phyloP scores from a whole-genome alignment of 1,284 basidiomycete species.

The Leccinum solheimii region DNA sequence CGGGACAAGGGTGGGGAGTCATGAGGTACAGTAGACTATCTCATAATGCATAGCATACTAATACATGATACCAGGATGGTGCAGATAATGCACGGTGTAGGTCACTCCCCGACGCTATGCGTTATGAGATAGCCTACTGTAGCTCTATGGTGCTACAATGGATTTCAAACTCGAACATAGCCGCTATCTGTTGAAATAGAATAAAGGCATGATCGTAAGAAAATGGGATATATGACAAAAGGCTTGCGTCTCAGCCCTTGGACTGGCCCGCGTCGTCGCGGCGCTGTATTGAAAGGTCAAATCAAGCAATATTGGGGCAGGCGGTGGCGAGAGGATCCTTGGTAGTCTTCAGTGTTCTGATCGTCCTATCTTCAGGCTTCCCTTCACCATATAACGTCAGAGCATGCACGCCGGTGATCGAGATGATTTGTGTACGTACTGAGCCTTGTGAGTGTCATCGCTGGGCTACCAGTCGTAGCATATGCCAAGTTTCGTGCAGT shows the following conservation, averaged over 20 bases:
- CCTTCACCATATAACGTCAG: constrained; percentile 1
- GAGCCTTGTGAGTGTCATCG: not conserved
- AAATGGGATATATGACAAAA: not conserved
- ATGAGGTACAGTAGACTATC: not conserved
- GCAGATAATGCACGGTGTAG: too few species aligned
- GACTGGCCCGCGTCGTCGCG: not conserved
- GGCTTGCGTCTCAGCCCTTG: not conserved
- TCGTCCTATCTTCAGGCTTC: not conserved
- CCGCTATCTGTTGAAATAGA: not conserved
- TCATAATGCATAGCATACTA: too few species aligned
- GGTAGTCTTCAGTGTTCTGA: not conserved
- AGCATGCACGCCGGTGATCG: not conserved
- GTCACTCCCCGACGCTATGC: too few species aligned
- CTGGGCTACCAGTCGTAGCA: not conserved
- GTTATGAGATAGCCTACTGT: too few species aligned
- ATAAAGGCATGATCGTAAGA: not conserved
- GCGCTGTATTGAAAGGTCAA: not conserved
- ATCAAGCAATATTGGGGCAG: not conserved
- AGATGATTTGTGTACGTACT: constrained; percentile 5
- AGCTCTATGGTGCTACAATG: not conserved
- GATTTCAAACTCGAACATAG: not conserved
- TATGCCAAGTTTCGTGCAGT: not conserved
- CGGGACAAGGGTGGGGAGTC: not conserved
- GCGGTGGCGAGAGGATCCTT: constrained; percentile 1
- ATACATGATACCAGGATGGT: too few species aligned